Conservation (phyloP, 2,329 filamentous ascomycete genomes). For the Escovopsis sp. region DNA sequence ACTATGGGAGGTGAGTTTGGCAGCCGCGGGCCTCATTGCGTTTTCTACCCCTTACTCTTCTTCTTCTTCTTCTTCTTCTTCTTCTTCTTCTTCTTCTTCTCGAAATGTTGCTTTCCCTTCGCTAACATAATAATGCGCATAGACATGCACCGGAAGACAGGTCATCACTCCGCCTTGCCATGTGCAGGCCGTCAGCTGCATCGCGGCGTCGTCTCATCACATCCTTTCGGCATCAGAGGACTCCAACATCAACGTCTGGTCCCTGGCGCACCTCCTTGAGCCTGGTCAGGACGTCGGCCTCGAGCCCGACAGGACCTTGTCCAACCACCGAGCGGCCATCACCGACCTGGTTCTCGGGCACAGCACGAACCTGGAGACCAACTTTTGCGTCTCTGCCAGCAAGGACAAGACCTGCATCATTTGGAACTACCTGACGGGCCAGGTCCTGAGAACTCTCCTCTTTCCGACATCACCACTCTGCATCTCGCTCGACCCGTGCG, state of each 20-base stretch:
- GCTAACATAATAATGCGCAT: constrained; percentile 19
- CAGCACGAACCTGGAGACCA: constrained; percentile 52
- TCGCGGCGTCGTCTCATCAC: constrained; percentile 58
- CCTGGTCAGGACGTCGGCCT: constrained; percentile 37
- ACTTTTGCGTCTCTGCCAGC: constrained; percentile 71
- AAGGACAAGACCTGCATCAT: constrained; percentile 79
- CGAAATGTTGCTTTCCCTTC: background rate
- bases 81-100: no score
- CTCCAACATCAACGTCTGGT: constrained; percentile 88
- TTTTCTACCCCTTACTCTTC: no score
- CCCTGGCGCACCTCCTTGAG: constrained; percentile 57
- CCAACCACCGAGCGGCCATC: constrained; percentile 61
- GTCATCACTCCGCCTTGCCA: constrained; percentile 64
- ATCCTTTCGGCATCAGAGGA: constrained; percentile 70
- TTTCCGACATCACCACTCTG: constrained; percentile 61
- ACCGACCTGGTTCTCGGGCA: constrained; percentile 50
- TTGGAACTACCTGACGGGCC: constrained; percentile 80
- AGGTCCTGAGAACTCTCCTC: constrained; percentile 65
- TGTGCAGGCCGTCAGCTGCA: constrained; percentile 63
- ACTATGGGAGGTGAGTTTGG: constrained; percentile 67
- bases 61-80: no score
- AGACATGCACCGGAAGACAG: constrained; percentile 63
- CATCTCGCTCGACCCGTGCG: constrained; percentile 64
- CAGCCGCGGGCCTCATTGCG: constrained; percentile 4
- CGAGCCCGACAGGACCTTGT: constrained; percentile 64